Evolutionary conservation across 768 basidiomycete species (phyloP).

Genomic region (Suillus occidentalis): DNA sequence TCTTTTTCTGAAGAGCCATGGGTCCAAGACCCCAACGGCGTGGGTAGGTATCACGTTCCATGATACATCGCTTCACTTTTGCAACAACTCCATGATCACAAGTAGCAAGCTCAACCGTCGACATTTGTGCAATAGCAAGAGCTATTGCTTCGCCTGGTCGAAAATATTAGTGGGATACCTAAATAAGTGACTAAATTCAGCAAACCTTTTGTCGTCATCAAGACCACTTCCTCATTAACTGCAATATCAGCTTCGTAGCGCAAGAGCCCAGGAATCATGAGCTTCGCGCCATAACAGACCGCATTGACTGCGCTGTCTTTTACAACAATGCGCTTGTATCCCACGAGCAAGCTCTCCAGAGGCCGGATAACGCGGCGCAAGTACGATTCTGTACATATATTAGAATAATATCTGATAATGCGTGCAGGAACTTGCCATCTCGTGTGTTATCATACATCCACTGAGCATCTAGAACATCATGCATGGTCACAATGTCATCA

Average conservation of each 20-base stretch:
- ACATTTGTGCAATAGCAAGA: conserved; percentile 95
- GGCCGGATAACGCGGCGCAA: conserved; percentile 93
- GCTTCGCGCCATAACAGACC: conserved; percentile 98
- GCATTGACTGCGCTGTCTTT: conserved; percentile 99
- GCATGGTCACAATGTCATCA: conserved; percentile 99
- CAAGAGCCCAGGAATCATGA: conserved; percentile 98
- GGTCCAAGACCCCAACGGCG: conserved; percentile 99
- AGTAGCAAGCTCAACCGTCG: conserved; percentile 95
- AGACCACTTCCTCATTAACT: conserved; percentile 91
- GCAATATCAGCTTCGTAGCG: conserved; percentile 96
- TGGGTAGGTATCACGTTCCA: conserved; percentile 99
- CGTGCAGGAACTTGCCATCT: conserved; percentile 60
- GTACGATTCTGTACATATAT: conserved; percentile 76
- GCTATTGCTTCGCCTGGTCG: conserved; percentile 85
- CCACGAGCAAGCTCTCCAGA: conserved; percentile 88
- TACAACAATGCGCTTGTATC: conserved; percentile 98
- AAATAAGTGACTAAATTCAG: neutral
- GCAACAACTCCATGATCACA: conserved; percentile 99
- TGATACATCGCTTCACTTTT: conserved; percentile 98
- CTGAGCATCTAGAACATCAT: conserved; percentile 98
- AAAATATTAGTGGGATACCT: conserved; percentile 6
- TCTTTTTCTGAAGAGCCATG: conserved; percentile 95
- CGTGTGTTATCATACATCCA: conserved; percentile 98
- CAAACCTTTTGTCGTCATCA: conserved; percentile 97
- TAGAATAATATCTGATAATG: conserved; percentile 12